Evolutionary conservation across 306 rosid species (phyloP).

Genomic region (Ceratonia siliqua): DNA sequence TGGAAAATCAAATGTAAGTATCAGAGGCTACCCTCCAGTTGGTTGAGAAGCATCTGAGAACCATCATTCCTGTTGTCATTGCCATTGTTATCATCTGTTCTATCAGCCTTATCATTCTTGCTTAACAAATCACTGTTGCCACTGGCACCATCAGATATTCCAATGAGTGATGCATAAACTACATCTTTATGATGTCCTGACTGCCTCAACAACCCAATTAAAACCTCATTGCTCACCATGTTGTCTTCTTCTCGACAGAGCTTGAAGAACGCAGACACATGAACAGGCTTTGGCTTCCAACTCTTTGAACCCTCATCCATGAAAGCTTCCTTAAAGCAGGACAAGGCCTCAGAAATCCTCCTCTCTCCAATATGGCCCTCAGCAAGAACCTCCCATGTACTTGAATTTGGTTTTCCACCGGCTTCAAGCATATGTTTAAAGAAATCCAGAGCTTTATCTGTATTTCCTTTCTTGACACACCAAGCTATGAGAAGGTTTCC

Average conservation of each 20-base stretch:
- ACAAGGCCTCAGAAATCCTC: slow-evolving; percentile 58
- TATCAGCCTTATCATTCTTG: slow-evolving; percentile 26
- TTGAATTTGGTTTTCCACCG: slow-evolving; percentile 79
- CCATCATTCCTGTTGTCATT: slow-evolving; percentile 43
- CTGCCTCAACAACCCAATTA: slow-evolving; percentile 59
- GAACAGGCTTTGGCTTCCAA: slow-evolving; percentile 74
- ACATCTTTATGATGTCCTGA: slow-evolving; percentile 46
- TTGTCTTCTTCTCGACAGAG: slow-evolving; percentile 65
- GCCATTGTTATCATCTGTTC: slow-evolving; percentile 27
- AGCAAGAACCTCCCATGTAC: slow-evolving; percentile 86
- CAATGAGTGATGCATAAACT: slow-evolving; percentile 59
- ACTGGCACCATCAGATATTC: slow-evolving; percentile 41
- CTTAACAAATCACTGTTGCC: slow-evolving; percentile 29
- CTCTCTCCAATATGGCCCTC: slow-evolving; percentile 59
- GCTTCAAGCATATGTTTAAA: slow-evolving; percentile 56
- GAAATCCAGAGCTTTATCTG: slow-evolving; percentile 59
- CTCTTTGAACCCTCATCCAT: slow-evolving; percentile 51
- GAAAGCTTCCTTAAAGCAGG: slow-evolving; percentile 82
- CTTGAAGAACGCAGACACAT: slow-evolving; percentile 52
- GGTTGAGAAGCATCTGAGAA: slow-evolving; percentile 58
- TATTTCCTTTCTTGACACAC: slow-evolving; percentile 54
- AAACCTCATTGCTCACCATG: slow-evolving; percentile 48
- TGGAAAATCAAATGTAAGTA: background rate
- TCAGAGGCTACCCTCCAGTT: slow-evolving; percentile 51
- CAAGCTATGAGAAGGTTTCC: slow-evolving; percentile 67